Base-by-base conservation (phyloP, 495 filamentous ascomycete species). In the Haplographium delicatum region DNA sequence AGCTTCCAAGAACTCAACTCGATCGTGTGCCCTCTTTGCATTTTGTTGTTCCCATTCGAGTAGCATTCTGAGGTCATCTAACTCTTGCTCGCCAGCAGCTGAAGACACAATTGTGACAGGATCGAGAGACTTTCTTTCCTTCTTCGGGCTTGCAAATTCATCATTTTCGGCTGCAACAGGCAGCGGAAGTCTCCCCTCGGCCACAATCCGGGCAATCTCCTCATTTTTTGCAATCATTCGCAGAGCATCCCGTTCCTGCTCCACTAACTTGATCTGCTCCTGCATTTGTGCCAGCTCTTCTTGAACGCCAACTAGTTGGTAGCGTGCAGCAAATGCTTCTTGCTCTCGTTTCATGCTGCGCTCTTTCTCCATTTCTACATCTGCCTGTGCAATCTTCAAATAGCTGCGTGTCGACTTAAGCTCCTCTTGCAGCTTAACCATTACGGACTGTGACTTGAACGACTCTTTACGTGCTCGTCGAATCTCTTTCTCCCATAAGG, bases 401-500 rank as follows among this genome's bases (percentile, higher is more conserved):
- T 68, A 74, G 15, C 74, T 73, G 50, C 84, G 80, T 2, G 75
- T 67, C 4, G 83, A 66, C 58, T 91, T 91, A 47, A 91, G 67
- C 58, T 95, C 88, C 53, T 94, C 88, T 61, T 94, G 89, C 10
- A 83, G 57, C 59, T 94, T 89, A 18, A 93, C 83, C 11, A 88
- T 61, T 2, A 72, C 68, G 11, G 87, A 90, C 10, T 88, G 87
- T 3, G 84, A 79, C 42, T 88, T 91, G 70, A 89, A 94, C 0
- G 84, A 83, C 58, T 93, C 88, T 65, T 91, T 94, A 25, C 86
- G 73, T n/a, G 84, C 79, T 40, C 84, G 80, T 38, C 86, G 72
- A 28, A 91, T 82, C 62, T 94, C 89, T 59, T 93, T 94, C 65
- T 94, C 88, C 70, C 86, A 91, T 22, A 89, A 66, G 19, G 79